Evolutionary conservation across 1,139 yeast genomes (phyloP).

Genomic region (Pichia sp.): DNA sequence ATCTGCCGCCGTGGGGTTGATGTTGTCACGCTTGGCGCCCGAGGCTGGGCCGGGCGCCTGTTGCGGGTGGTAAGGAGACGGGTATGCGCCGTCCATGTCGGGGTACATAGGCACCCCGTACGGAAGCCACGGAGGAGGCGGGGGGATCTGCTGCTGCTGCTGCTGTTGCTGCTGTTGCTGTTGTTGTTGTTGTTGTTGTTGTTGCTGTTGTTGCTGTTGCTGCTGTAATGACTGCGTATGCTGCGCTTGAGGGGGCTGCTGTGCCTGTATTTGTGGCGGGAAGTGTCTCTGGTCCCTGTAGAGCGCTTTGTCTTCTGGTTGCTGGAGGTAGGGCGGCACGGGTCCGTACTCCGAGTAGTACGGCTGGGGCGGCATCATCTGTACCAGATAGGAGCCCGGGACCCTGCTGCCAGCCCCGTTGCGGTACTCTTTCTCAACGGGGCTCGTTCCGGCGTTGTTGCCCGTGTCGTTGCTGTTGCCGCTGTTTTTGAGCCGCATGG

Average conservation of each 20-base stretch:
- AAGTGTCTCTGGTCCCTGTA: not conserved
- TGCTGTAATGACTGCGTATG: not conserved
- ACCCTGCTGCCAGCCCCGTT: not conserved
- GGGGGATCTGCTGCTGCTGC: not conserved
- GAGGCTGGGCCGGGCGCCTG: not conserved
- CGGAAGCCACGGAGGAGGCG: constrained; percentile 1
- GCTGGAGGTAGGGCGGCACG: not conserved
- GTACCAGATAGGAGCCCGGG: not conserved
- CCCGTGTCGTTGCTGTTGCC: not conserved
- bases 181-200: not conserved
- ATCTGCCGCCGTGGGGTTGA: not conserved
- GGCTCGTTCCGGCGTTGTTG: not conserved
- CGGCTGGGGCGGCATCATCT: not conserved
- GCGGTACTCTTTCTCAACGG: not conserved
- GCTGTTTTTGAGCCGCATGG: not conserved
- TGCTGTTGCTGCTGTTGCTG: not conserved
- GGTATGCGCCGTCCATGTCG: not conserved
- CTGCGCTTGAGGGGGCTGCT: too few species aligned
- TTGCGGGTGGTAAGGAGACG: not conserved
- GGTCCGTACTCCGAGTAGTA: not conserved
- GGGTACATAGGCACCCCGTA: not conserved
- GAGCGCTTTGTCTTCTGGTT: not conserved
- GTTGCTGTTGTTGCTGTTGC: not conserved
- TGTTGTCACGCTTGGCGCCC: not conserved
- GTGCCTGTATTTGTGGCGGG: too few species aligned